Evolutionary conservation across 2,329 filamentous ascomycete genomes (phyloP).

Genomic region (Venturia effusa): DNA sequence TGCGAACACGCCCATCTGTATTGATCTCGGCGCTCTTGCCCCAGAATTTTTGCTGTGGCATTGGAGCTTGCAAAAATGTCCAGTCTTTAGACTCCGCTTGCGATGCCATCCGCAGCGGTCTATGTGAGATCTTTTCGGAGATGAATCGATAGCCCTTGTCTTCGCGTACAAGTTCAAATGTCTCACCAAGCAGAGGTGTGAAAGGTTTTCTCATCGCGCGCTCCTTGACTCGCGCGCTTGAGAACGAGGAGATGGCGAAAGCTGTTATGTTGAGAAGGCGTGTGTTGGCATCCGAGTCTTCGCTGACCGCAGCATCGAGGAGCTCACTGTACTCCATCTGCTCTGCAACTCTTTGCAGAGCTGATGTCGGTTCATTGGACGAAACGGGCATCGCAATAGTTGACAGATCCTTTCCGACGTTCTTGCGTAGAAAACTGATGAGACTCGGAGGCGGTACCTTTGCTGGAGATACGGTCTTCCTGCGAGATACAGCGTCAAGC

Average conservation of each 20-base stretch:
- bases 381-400: constrained; percentile 97
- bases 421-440: constrained; percentile 90
- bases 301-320: constrained; percentile 59
- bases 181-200: constrained; percentile 93
- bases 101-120: constrained; percentile 84
- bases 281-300: constrained; percentile 49
- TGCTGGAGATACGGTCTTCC: constrained; percentile 59
- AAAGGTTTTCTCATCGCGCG: constrained; percentile 92
- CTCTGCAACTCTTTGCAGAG: constrained; percentile 81
- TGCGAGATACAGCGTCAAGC: constrained; percentile 52
- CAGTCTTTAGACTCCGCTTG: constrained; percentile 80
- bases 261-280: constrained; percentile 77
- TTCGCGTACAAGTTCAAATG: constrained; percentile 80
- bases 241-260: constrained; percentile 83
- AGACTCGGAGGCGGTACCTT: constrained; percentile 77
- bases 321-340: constrained; percentile 83
- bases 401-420: constrained; percentile 93
- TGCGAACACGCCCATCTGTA: constrained; percentile 75
- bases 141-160: constrained; percentile 81
- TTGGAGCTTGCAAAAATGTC: constrained; percentile 79
- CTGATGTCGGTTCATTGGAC: constrained; percentile 81
- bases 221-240: constrained; percentile 72
- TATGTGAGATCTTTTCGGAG: constrained; percentile 91
- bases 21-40: constrained; percentile 92
- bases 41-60: constrained; percentile 95